Percentiles rank a stretch among this genome's conserved stretches.
These are phyloP conservation scores for Dactylella cylindrospora DNA, from an alignment of 2,329 filamentous ascomycete species.

Conservation along the genomic window DNA sequence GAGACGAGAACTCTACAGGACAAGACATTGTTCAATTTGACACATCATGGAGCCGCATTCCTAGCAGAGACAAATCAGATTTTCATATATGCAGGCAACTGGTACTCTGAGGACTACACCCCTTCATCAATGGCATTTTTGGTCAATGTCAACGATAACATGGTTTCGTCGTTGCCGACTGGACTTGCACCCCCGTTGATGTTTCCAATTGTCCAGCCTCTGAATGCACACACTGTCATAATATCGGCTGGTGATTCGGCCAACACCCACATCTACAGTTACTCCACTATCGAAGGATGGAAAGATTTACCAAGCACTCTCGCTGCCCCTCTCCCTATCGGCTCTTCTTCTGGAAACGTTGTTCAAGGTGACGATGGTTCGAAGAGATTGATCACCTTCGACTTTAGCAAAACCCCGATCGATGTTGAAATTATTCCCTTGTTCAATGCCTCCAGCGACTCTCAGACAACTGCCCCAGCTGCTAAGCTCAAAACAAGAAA, in stretches of 20 bases:
- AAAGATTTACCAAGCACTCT: constrained; percentile 30
- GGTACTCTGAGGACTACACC: constrained; percentile 46
- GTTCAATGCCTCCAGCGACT: constrained; percentile 17
- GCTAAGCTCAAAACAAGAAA: constrained; percentile 17
- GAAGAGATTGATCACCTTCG: constrained; percentile 48
- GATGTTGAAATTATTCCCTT: constrained; percentile 38
- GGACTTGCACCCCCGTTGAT: constrained; percentile 44
- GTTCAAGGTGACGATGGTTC: constrained; percentile 48
- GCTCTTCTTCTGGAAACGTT: constrained; percentile 32
- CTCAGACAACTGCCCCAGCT: constrained; percentile 9
- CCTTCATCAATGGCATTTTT: constrained; percentile 48
- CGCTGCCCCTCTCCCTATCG: constrained; percentile 13
- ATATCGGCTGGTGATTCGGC: constrained; percentile 46
- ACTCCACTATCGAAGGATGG: constrained; percentile 45
- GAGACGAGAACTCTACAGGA: constrained; percentile 44
- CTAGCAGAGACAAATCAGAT: constrained; percentile 47
- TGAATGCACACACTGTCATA: constrained; percentile 44
- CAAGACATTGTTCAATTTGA: constrained; percentile 47
- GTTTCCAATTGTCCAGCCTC: constrained; percentile 45
- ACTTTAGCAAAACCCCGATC: constrained; percentile 45
- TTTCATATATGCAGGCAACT: constrained; percentile 48
- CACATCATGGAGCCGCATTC: constrained; percentile 48
- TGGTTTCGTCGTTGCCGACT: constrained; percentile 46
- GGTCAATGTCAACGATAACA: constrained; percentile 44
- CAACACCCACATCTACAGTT: constrained; percentile 46